Percentiles rank a stretch among this genome's conserved stretches.
phyloP scores from a whole-genome alignment of 1,284 basidiomycete genomes.

The Lentinula novae-zelandiae region DNA sequence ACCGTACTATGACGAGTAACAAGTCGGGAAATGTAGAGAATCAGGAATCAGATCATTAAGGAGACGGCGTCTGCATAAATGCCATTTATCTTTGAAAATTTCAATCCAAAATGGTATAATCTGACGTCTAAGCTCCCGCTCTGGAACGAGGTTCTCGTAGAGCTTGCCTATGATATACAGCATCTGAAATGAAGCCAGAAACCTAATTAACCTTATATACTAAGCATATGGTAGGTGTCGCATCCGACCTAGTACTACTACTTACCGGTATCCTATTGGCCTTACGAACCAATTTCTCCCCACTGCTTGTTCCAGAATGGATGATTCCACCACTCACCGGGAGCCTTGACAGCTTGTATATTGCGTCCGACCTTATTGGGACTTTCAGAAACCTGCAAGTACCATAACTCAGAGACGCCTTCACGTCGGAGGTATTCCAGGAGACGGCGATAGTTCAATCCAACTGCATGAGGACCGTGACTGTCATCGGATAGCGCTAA shows the following conservation, averaged over 20 bases:
- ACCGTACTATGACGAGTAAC: not conserved
- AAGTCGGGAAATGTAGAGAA: not conserved
- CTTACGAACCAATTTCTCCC: constrained; percentile 9
- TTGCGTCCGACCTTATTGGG: constrained; percentile 37
- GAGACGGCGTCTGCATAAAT: not conserved
- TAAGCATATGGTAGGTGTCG: not conserved
- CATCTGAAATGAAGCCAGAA: constrained; percentile 9
- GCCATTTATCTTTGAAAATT: not conserved
- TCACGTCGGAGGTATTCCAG: constrained; percentile 62
- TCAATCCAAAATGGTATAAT: not conserved
- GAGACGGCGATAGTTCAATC: constrained; percentile 77
- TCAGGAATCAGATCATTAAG: not conserved
- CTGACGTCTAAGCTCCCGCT: not conserved
- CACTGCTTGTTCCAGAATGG: constrained; percentile 43
- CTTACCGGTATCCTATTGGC: constrained; percentile 14
- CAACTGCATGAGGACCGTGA: constrained; percentile 87
- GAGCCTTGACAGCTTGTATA: constrained; percentile 39
- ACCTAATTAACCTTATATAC: not conserved
- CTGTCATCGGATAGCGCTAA: constrained; percentile 94
- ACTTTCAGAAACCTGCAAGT: constrained; percentile 37
- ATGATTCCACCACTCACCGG: constrained; percentile 54
- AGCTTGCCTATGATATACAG: not conserved
- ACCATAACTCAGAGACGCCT: constrained; percentile 72
- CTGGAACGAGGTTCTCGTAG: not conserved
- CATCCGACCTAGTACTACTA: not conserved